Percentiles rank a stretch among this genome's conserved stretches.
Evolutionary conservation across 352 stramenopile genomes (phyloP).

Genomic region (Phytophthora capsici): DNA sequence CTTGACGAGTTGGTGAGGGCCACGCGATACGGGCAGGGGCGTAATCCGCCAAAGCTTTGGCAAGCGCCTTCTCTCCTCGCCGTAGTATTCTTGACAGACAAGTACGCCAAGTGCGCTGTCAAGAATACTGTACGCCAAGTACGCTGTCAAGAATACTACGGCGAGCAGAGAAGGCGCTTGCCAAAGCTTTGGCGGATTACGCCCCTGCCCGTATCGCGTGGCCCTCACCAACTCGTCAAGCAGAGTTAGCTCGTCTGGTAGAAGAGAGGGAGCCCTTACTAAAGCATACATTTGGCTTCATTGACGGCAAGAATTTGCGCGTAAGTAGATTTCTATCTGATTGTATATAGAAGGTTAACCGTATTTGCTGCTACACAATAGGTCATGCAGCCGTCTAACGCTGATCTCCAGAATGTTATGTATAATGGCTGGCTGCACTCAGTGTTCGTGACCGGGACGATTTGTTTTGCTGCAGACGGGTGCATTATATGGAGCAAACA

Average conservation of each 20-base stretch:
- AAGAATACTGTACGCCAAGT: too few species aligned
- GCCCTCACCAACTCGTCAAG: constrained; percentile 3
- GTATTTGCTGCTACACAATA: not conserved
- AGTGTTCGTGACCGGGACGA: constrained; percentile 7
- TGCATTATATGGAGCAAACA: constrained; percentile 15
- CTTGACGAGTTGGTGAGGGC: constrained; percentile 3
- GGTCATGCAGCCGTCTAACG: constrained; percentile 5
- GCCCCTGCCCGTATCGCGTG: not conserved
- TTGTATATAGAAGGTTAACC: not conserved
- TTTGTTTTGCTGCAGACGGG: constrained; percentile 14
- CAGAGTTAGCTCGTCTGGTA: constrained; percentile 9
- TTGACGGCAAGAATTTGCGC: not conserved
- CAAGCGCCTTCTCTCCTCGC: not conserved
- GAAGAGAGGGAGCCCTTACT: constrained; percentile 28
- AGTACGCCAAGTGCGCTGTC: too few species aligned
- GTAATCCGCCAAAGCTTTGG: not conserved
- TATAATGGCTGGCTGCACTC: not conserved
- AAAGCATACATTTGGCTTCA: constrained; percentile 1
- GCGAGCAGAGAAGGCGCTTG: not conserved
- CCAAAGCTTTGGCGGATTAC: not conserved
- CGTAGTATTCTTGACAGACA: too few species aligned
- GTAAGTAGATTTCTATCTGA: not conserved
- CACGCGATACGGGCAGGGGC: not conserved
- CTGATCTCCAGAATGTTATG: constrained; percentile 4
- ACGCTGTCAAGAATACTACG: constrained; percentile 9